phyloP scores from a whole-genome alignment of 495 filamentous ascomycete genomes.

The Podospora bellae-mahoneyi region DNA sequence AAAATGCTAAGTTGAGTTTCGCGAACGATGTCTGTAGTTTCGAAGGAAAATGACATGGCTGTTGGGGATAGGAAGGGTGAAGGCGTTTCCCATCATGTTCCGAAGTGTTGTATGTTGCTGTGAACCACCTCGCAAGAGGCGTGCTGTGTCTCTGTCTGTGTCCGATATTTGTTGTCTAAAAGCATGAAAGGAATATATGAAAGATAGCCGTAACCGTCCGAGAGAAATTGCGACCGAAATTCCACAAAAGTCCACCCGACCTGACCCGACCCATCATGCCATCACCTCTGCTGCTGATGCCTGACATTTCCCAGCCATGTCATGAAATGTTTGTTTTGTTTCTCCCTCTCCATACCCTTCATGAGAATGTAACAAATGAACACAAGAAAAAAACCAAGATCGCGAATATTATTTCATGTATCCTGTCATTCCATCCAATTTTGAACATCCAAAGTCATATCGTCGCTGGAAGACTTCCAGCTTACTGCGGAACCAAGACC shows the following conservation, averaged over 20 bases:
- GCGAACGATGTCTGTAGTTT: no score
- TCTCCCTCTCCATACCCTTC: neutral
- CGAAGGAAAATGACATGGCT: no score
- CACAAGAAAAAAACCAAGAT: neutral
- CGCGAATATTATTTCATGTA: neutral
- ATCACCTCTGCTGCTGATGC: neutral
- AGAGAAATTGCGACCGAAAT: neutral
- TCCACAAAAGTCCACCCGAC: neutral
- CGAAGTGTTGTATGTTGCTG: neutral
- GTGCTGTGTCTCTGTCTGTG: neutral
- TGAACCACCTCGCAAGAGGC: neutral
- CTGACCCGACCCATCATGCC: neutral
- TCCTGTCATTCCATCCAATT: neutral
- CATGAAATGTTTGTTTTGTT: neutral
- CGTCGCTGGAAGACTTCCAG: neutral
- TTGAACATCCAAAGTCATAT: neutral
- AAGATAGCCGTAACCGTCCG: neutral
- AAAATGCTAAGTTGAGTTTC: no score
- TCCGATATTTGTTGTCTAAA: neutral
- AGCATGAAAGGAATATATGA: neutral
- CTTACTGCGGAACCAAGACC: conserved; percentile 37
- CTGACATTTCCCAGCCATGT: neutral
- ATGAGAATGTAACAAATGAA: no score
- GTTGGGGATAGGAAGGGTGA: no score
- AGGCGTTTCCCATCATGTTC: no score